Evolutionary conservation across 2,329 filamentous ascomycete genomes (phyloP), one percentile per base, ranked within the genome.

Genomic region (Fusarium sp.): DNA sequence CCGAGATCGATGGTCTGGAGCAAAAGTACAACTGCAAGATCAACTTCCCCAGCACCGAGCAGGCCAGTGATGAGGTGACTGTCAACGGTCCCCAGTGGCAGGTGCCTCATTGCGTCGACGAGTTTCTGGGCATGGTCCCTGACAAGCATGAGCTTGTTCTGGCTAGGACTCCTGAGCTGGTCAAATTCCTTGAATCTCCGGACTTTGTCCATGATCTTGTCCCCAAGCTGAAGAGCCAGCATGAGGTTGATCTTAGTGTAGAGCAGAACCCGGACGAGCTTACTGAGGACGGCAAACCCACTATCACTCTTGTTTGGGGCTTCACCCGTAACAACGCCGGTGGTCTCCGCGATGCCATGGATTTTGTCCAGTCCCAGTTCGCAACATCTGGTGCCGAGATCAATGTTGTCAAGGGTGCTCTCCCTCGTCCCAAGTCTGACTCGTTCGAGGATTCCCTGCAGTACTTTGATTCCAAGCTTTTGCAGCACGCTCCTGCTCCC

Each of bases 21-120:
- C 97, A 97, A 86, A 98, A 97, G 83, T 98, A 94, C 92, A 98
- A 98, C 81, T 99, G 96, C 90, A 98, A 98, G 85, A 97, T 99
- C 77, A 93, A 94, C 74, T 99, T 99, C 79, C 96, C 96, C 10
- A 97, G 94, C 82, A 98, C 96, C 12, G 96, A 99, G 80, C 92
- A 97, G 81, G 96, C 96, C 24, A 98, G 95, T 79, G 96, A 99
- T 77, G 92, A 97, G 77, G 94, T 99, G 56, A 97, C 92, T 20
- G 94, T 99, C 62, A 97, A 94, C 67, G 96, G 96, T 7, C 96
- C 96, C 52, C 95, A 98, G 83, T 99, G 97, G 88, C 96, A 98
- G 85, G 95, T 99, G 38, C 95, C 96, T 68, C 92, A 97, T 79
- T 97, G 95, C 75, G 94, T 98, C 52, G 96, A 99, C 79, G 94